phyloP scores from a whole-genome alignment of 176 grass and related monocot genomes.

The Bonia amplexicaulis region DNA sequence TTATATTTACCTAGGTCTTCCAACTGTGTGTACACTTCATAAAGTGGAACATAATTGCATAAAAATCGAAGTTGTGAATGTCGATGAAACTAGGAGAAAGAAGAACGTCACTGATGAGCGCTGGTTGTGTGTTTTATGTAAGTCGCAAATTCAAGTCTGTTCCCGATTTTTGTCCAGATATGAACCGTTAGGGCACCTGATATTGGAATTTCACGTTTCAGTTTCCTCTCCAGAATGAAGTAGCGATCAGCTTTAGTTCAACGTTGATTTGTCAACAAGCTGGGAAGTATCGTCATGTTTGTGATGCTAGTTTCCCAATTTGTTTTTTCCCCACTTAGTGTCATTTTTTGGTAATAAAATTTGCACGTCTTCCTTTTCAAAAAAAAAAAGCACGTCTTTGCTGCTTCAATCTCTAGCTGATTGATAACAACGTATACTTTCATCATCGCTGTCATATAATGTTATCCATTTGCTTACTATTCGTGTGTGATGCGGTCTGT shows the following conservation, averaged over 20 bases:
- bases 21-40: constrained; percentile 27
- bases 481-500: not conserved
- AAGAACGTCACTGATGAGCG: constrained; percentile 10
- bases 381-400: not conserved
- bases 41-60: constrained; percentile 16
- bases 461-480: not conserved
- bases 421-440: not conserved
- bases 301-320: not conserved
- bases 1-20: constrained; percentile 3
- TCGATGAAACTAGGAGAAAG: constrained; percentile 18
- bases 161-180: constrained; percentile 26
- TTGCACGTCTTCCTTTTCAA: not conserved
- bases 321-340: not conserved
- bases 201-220: constrained; percentile 14
- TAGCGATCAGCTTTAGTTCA: not conserved
- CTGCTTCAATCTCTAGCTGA: not conserved
- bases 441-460: not conserved
- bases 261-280: not conserved
- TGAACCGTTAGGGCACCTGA: constrained; percentile 8
- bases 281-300: not conserved
- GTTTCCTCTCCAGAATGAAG: not conserved
- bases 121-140: constrained; percentile 22
- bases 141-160: constrained; percentile 5
- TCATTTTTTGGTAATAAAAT: constrained; percentile 3
- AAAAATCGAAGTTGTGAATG: constrained; percentile 20